These are phyloP conservation scores for Capsella bursapastoris DNA, from an alignment of 345 rosid species.

Conservation along the genomic window DNA sequence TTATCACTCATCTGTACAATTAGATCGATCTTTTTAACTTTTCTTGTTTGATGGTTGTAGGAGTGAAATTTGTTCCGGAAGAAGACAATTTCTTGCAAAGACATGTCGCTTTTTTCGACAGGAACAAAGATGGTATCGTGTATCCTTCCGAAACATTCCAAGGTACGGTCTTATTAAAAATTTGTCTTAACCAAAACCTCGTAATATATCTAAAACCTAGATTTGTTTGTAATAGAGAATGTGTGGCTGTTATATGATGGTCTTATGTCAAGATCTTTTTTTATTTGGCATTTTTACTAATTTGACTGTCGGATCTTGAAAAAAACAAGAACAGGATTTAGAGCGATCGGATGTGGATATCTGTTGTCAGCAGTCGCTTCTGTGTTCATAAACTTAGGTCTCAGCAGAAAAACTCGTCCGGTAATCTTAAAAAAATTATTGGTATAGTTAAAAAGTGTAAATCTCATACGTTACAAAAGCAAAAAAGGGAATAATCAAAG, in stretches of 20 bases:
- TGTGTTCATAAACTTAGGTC: slow-evolving; percentile 54
- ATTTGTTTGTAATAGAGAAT: slow-evolving; percentile 1
- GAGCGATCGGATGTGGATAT: slow-evolving; percentile 65
- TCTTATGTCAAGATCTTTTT: slow-evolving; percentile 5
- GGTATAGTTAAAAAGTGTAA: not conserved
- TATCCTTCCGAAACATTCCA: slow-evolving; percentile 82
- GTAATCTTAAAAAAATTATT: slow-evolving; percentile 40
- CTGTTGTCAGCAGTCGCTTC: slow-evolving; percentile 48
- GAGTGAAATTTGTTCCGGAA: slow-evolving; percentile 43
- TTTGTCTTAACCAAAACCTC: slow-evolving; percentile 13
- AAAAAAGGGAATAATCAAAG: not conserved
- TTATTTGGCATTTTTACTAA: not conserved
- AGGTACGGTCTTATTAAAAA: slow-evolving; percentile 49
- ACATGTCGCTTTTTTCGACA: slow-evolving; percentile 84
- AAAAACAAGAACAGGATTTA: slow-evolving; percentile 53
- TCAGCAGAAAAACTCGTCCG: slow-evolving; percentile 71
- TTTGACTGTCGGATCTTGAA: not conserved
- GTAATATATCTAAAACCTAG: not conserved
- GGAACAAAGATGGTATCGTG: slow-evolving; percentile 73
- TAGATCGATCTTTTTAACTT: not conserved
- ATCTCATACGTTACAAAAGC: not conserved
- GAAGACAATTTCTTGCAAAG: slow-evolving; percentile 61
- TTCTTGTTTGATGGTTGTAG: slow-evolving; percentile 1
- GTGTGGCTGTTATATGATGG: slow-evolving; percentile 12
- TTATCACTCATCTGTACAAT: not conserved